A percentile compares a stretch with the other conserved stretches of the same genome.
Conservation (phyloP, 345 rosid genomes). For the Arabis alpina region DNA sequence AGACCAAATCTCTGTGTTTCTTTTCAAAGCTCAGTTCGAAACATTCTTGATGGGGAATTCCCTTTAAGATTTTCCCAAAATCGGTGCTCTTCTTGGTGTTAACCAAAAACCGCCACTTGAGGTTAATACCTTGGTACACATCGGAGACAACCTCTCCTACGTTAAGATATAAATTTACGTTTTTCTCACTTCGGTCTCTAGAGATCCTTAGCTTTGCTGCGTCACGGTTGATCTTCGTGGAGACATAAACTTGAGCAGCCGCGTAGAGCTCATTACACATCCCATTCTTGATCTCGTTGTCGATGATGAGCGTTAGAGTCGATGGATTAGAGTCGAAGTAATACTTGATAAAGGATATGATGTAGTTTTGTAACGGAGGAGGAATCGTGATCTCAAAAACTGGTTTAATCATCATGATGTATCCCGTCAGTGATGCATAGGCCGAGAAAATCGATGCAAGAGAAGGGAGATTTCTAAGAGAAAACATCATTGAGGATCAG, state of each 20-base stretch:
- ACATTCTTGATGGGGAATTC: no score
- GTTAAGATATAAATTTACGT: slow-evolving; percentile 45
- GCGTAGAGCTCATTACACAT: slow-evolving; percentile 45
- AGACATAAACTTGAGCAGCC: slow-evolving; percentile 49
- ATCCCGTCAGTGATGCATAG: no score
- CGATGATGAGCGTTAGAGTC: slow-evolving; percentile 42
- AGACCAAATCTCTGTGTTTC: slow-evolving; percentile 47
- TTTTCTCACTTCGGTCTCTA: slow-evolving; percentile 47
- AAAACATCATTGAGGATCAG: no score
- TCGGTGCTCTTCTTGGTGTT: not conserved
- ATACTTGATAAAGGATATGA: slow-evolving; percentile 33
- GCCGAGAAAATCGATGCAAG: no score
- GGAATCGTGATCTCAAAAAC: no score
- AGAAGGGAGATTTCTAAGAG: no score
- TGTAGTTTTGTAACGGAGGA: slow-evolving; percentile 36
- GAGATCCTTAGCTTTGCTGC: slow-evolving; percentile 46
- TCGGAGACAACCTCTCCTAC: slow-evolving; percentile 50
- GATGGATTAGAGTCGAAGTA: slow-evolving; percentile 42
- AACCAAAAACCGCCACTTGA: slow-evolving; percentile 48
- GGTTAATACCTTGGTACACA: slow-evolving; percentile 45
- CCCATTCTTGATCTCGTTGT: no score
- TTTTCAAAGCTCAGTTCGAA: slow-evolving; percentile 53
- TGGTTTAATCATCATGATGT: no score
- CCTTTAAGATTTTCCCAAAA: no score
- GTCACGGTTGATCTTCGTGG: slow-evolving; percentile 50